Base-by-base conservation (phyloP, 352 stramenopile genomes). In the Phytophthora quininea region DNA sequence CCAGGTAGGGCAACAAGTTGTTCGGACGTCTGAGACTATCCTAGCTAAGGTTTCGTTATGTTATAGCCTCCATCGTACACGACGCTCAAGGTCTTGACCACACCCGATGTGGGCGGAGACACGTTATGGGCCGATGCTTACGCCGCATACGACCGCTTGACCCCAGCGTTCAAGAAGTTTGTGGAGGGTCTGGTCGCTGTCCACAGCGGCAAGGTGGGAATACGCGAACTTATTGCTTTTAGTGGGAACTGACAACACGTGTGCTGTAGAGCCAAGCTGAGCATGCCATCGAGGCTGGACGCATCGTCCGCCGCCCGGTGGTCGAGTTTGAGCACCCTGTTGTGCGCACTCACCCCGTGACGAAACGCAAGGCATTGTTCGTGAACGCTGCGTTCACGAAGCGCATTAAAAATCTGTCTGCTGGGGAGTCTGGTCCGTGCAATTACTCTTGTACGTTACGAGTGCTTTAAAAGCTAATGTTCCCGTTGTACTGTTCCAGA, bases 91-190 rank as follows among this genome's bases (percentile, higher is more conserved):
- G 48, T 84, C 15, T 37, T 79, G 37, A 73, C 67, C 0, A 67
- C 53, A 7, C 77, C 77, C 5, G 54, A 57, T 8, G 71, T 68
- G 8, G 77, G 77, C 35, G 77, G 65, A 6, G 77, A 84, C 50
- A 86, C 77, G 12, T 30, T 86, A 11, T 86, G 75, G 75, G 63
- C 73, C 0, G 80, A 73, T 0, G 64, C 60, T 12, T 82, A 82
- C 51, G 76, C 83, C n/a, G 77, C 77, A 5, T 86, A 84, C 57
- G 72, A 86, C 2, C 75, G 75, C n/a, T 64, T 86, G 3, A 79
- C 77, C 12, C 71, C 72, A 4, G 49, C 60, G n/a, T 73, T 84
- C 40, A 59, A 80, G 46, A 74, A 74, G 47, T 74, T 84, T 51
- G 49, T 84, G 10, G 73, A 84, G 37, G 67, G 70, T 4, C 70